Conservation (phyloP, 2,329 filamentous ascomycete species). For the Colletotrichum sp. region DNA sequence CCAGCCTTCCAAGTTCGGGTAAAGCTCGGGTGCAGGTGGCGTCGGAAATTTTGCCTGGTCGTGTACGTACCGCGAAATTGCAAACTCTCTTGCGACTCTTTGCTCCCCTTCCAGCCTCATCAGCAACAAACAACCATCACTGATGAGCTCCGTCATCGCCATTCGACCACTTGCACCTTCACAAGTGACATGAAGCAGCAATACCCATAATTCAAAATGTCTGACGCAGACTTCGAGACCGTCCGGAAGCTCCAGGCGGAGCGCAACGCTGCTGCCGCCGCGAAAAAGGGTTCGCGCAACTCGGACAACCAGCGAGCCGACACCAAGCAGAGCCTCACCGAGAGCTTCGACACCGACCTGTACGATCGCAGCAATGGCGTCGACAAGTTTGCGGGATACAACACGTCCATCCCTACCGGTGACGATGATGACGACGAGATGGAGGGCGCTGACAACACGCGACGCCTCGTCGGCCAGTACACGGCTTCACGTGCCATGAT, state of each 20-base stretch:
- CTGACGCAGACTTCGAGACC: constrained; percentile 84
- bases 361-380: constrained; percentile 79
- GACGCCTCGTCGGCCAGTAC: constrained; percentile 90
- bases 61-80: constrained; percentile 14
- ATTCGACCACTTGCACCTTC: constrained; percentile 20
- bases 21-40: constrained; percentile 40
- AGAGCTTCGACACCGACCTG: constrained; percentile 85
- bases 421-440: constrained; percentile 82
- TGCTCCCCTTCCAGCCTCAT: constrained; percentile 26
- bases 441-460: constrained; percentile 74
- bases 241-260: constrained; percentile 90
- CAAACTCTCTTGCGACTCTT: constrained; percentile 24
- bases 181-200: constrained; percentile 39
- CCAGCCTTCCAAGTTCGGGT: constrained; percentile 27
- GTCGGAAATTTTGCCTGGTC: constrained; percentile 27
- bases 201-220: constrained; percentile 56
- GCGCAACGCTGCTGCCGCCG: constrained; percentile 81
- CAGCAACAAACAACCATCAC: constrained; percentile 27
- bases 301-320: constrained; percentile 87
- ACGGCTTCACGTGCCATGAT: constrained; percentile 92
- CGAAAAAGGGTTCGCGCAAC: constrained; percentile 82
- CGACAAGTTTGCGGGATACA: constrained; percentile 89
- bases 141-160: constrained; percentile 24
- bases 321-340: constrained; percentile 91
- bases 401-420: constrained; percentile 82